Conservation (phyloP, 2,329 filamentous ascomycete species). For the Talaromyces sp. region DNA sequence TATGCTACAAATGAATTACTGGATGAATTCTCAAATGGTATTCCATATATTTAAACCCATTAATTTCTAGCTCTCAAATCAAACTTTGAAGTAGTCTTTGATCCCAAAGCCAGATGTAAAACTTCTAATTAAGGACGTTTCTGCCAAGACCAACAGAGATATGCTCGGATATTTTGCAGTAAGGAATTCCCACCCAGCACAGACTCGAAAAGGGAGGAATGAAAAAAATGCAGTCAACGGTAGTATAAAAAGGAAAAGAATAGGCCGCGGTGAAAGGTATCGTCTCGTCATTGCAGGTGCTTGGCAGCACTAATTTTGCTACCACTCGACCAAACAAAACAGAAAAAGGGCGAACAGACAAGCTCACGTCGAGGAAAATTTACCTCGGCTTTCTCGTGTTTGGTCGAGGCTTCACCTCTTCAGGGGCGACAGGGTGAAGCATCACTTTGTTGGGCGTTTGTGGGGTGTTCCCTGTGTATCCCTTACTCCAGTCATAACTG, state of each 20-base stretch:
- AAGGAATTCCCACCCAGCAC: neutral
- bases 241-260: neutral
- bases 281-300: conserved; percentile 1
- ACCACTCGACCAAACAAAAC: neutral
- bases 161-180: neutral
- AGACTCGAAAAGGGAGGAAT: neutral
- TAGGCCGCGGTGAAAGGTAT: neutral
- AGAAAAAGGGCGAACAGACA: neutral
- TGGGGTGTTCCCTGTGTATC: conserved; percentile 77
- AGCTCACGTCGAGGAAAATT: conserved; percentile 12
- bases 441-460: conserved; percentile 71
- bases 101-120: neutral
- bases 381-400: conserved; percentile 38
- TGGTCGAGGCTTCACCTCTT: conserved; percentile 58
- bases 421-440: conserved; percentile 70
- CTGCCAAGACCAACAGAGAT: neutral
- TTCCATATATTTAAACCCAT: neutral
- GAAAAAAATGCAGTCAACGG: neutral
- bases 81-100: neutral
- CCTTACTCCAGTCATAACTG: conserved; percentile 98
- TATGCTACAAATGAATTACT: neutral
- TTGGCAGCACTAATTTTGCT: neutral
- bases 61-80: neutral
- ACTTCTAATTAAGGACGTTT: neutral
- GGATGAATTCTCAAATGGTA: neutral